Evolutionary conservation across 2,329 filamentous ascomycete species (phyloP), one percentile per base, ranked within the genome.

Genomic region (Colletotrichum salicis): DNA sequence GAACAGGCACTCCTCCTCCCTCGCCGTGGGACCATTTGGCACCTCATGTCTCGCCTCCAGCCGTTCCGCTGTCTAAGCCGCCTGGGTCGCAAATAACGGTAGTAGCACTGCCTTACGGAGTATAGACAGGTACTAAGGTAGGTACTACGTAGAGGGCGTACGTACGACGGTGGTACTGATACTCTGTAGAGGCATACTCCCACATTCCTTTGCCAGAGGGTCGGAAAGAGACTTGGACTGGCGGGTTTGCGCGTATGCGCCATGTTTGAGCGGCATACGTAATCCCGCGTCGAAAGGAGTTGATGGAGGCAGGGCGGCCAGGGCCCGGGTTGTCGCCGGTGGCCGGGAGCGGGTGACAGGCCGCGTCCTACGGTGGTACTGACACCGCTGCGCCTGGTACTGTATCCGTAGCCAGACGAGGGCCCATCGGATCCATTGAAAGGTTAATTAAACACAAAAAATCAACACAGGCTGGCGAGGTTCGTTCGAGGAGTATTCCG

Each of bases 201-300:
- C 33, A 64, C 61, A 64, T 64, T 56, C 61, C 61, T 56, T 41
- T 41, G 61, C 22, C 24, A 57, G 41, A 48, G 37, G 19, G 37
- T 41, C 37, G 37, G 15, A 41, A 41, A 19, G 37, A 41, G 41
- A 48, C 41, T 48, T 19, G 22, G 41, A 48, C 41, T 48, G 27
- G 29, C 35, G 51, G 29, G n/a, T 54, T 52, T 51, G 64, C 61
- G 55, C 61, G 29, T 19, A 58, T 68, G 69, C 52, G 58, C 41
- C 58, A 52, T 31, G 58, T 68, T 56, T 59, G 6, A 64, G 59
- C 41, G 48, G 70, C 66, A 70, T 60, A 72, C 66, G 70, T 72
- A 72, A 72, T 72, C 59, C 59, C 66, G 54, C 55, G 37, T 60
- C 27, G 54, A 27, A 64, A 58, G 58, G 58, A 72, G 60, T 51